Conservation (phyloP, 257 asterid species). For the Nyctanthes arbortristis region DNA sequence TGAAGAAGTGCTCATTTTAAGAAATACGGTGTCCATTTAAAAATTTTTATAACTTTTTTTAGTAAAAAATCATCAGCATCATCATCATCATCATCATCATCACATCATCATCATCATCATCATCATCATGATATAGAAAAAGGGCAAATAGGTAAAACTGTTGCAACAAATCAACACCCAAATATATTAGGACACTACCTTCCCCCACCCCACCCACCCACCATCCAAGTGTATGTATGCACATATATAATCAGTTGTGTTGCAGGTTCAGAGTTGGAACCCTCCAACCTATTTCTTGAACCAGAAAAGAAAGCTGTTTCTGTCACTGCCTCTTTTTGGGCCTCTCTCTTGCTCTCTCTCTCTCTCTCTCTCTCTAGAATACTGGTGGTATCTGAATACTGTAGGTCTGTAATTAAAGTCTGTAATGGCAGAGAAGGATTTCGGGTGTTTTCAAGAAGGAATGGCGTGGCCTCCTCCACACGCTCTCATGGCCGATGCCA, state of each 20-base stretch:
- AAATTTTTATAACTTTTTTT: too few relatives aligned
- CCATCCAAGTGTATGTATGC: background rate
- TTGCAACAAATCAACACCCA: background rate
- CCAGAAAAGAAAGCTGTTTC: background rate
- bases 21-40: too few relatives aligned
- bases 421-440: slow-evolving; percentile 45
- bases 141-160: slow-evolving; percentile 6
- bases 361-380: slow-evolving; percentile 28
- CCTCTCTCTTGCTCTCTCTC: too few relatives aligned
- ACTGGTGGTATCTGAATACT: slow-evolving; percentile 28
- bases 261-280: slow-evolving; percentile 72
- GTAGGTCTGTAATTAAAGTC: too few relatives aligned
- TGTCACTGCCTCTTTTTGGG: background rate
- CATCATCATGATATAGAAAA: too few relatives aligned
- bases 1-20: too few relatives aligned
- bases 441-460: slow-evolving; percentile 39
- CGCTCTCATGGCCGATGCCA: background rate
- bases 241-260: slow-evolving; percentile 43
- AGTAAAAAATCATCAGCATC: too few relatives aligned
- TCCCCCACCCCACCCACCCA: slow-evolving; percentile 8
- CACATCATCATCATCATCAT: too few relatives aligned
- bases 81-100: too few relatives aligned
- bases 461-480: slow-evolving; percentile 12
- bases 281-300: slow-evolving; percentile 18
- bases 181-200: too few relatives aligned